Percentiles rank a stretch among this genome's conserved stretches.
Conservation (phyloP, 2,329 filamentous ascomycete genomes). For the Penicillium sp. region DNA sequence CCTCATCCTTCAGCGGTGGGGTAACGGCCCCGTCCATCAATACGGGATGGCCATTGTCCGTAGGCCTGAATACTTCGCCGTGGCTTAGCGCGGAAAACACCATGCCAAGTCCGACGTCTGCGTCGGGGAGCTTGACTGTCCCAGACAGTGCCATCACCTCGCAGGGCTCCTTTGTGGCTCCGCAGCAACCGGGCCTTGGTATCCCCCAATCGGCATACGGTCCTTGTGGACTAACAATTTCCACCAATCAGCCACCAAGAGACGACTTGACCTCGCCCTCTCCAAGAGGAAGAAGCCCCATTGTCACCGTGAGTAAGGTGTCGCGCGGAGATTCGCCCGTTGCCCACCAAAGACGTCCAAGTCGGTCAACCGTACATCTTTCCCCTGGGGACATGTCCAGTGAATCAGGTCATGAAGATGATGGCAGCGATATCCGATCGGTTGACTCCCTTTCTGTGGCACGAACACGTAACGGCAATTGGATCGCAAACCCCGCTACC, state of each 20-base stretch:
- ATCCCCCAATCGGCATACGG: constrained; percentile 1
- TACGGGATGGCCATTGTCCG: constrained; percentile 16
- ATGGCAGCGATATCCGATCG: constrained; percentile 18
- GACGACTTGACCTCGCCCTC: constrained; percentile 17
- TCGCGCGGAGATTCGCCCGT: constrained; percentile 43
- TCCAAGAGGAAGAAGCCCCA: constrained; percentile 38
- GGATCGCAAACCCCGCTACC: constrained; percentile 38
- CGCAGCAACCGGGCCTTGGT: constrained; percentile 7
- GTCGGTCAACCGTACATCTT: constrained; percentile 36
- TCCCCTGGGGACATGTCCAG: constrained; percentile 30
- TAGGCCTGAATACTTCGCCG: constrained; percentile 24
- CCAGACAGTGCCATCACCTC: constrained; percentile 15
- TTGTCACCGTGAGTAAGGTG: constrained; percentile 43
- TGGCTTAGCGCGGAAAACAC: constrained; percentile 34
- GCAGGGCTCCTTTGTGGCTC: constrained; percentile 19
- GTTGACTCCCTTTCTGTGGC: constrained; percentile 20
- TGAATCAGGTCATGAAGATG: constrained; percentile 27
- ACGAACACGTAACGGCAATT: constrained; percentile 46
- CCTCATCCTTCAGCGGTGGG: constrained; percentile 12
- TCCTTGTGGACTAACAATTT: constrained; percentile 7
- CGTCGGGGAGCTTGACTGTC: constrained; percentile 10
- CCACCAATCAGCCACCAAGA: constrained; percentile 3
- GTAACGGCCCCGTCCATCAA: constrained; percentile 4
- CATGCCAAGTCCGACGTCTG: constrained; percentile 29
- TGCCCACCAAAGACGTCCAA: constrained; percentile 23